Evolutionary conservation across 768 basidiomycete genomes (phyloP).

Genomic region (Rhizopogon vinicolor): DNA sequence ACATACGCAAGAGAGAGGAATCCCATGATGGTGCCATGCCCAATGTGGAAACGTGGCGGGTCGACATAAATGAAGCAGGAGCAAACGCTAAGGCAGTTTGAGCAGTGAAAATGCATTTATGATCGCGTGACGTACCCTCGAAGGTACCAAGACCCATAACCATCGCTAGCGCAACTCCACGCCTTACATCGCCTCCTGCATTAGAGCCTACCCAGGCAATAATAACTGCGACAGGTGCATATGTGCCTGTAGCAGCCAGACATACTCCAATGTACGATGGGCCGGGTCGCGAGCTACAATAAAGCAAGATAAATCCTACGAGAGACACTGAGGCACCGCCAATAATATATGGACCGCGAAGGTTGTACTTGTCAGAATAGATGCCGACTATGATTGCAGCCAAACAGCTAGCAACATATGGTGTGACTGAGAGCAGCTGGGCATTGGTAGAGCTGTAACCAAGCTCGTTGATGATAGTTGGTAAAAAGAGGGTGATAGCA

Average conservation of each 20-base stretch:
- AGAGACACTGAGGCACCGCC: constrained; percentile 37
- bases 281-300: constrained; percentile 22
- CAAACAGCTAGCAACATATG: constrained; percentile 42
- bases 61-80: constrained; percentile 38
- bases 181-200: constrained; percentile 50
- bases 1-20: constrained; percentile 26
- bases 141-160: constrained; percentile 52
- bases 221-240: constrained; percentile 40
- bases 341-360: constrained; percentile 49
- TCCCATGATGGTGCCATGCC: constrained; percentile 33
- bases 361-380: constrained; percentile 35
- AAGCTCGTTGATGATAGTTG: constrained; percentile 45
- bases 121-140: constrained; percentile 33
- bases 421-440: constrained; percentile 44
- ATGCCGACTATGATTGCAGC: constrained; percentile 37
- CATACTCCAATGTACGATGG: constrained; percentile 42
- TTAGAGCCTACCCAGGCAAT: constrained; percentile 54
- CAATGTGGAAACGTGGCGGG: constrained; percentile 32
- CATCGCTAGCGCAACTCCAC: constrained; percentile 48
- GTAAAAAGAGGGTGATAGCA: constrained; percentile 45
- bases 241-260: constrained; percentile 48
- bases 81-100: constrained; percentile 25
- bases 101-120: constrained; percentile 18
- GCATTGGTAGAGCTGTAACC: constrained; percentile 49
- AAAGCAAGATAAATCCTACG: constrained; percentile 51